phyloP scores from a whole-genome alignment of 257 asterid species.

The Jaltomata sinuosa region DNA sequence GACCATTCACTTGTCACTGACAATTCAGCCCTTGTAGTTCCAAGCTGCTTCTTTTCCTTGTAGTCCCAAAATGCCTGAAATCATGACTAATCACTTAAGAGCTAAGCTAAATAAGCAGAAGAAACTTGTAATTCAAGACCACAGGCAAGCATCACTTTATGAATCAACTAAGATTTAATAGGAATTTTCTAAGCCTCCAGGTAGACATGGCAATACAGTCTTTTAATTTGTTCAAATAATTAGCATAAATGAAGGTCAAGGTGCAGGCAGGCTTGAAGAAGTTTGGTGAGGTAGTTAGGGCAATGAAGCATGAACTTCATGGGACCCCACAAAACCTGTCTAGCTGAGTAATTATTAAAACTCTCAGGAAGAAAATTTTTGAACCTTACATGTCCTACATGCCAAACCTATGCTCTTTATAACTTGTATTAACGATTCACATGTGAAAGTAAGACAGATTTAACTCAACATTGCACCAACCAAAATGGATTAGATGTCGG shows the following conservation, averaged over 20 bases:
- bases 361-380: background rate
- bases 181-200: background rate
- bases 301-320: background rate
- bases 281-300: background rate
- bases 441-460: background rate
- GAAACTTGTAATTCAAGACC: background rate
- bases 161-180: background rate
- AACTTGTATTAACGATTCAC: background rate
- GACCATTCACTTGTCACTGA: slow-evolving; percentile 99
- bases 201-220: background rate
- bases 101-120: background rate
- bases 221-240: background rate
- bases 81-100: background rate
- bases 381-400: background rate
- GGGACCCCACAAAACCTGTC: background rate
- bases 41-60: slow-evolving; percentile 61
- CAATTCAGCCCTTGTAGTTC: slow-evolving; percentile 75
- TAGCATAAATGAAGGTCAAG: background rate
- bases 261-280: background rate
- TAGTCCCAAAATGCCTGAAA: slow-evolving; percentile 91
- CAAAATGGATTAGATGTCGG: background rate
- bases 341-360: background rate
- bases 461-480: background rate
- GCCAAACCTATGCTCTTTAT: background rate
- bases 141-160: background rate